phyloP scores from a whole-genome alignment of 176 grass and related monocot genomes.

The Panicum miliaceum region DNA sequence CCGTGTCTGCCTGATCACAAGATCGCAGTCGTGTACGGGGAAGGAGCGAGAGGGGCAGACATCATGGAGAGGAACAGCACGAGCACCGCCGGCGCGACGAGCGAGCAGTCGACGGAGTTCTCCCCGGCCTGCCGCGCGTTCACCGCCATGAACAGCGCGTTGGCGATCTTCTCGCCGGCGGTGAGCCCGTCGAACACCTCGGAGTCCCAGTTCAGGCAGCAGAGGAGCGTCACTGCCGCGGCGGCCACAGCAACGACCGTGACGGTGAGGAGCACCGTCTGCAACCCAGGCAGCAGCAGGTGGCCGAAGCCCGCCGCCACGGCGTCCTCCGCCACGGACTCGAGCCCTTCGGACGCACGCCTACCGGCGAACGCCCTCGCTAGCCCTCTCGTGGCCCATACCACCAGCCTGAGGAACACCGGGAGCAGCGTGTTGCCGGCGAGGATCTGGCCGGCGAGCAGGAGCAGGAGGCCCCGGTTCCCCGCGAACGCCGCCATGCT shows the following conservation, averaged over 20 bases:
- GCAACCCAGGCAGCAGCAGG: slow-evolving; percentile 33
- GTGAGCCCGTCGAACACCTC: slow-evolving; percentile 63
- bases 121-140: slow-evolving; percentile 75
- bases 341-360: slow-evolving; percentile 21
- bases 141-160: slow-evolving; percentile 65
- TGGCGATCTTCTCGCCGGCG: slow-evolving; percentile 55
- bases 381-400: slow-evolving; percentile 32
- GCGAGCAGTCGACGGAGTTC: slow-evolving; percentile 69
- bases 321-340: slow-evolving; percentile 41
- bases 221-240: slow-evolving; percentile 28
- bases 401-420: slow-evolving; percentile 53
- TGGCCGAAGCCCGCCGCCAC: slow-evolving; percentile 26
- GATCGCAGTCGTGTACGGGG: background rate
- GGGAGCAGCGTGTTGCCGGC: slow-evolving; percentile 67
- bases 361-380: background rate
- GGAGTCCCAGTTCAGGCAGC: slow-evolving; percentile 63
- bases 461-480: slow-evolving; percentile 61
- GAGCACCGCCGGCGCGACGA: slow-evolving; percentile 63
- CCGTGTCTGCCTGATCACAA: background rate
- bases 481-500: slow-evolving; percentile 72
- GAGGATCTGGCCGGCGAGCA: slow-evolving; percentile 62
- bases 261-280: slow-evolving; percentile 29
- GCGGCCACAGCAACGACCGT: slow-evolving; percentile 41
- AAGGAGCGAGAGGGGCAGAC: slow-evolving; percentile 34
- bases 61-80: slow-evolving; percentile 68